Evolutionary conservation across 2,329 filamentous ascomycete species (phyloP), one percentile per base, ranked within the genome.

Genomic region (Zasmidium cellare): DNA sequence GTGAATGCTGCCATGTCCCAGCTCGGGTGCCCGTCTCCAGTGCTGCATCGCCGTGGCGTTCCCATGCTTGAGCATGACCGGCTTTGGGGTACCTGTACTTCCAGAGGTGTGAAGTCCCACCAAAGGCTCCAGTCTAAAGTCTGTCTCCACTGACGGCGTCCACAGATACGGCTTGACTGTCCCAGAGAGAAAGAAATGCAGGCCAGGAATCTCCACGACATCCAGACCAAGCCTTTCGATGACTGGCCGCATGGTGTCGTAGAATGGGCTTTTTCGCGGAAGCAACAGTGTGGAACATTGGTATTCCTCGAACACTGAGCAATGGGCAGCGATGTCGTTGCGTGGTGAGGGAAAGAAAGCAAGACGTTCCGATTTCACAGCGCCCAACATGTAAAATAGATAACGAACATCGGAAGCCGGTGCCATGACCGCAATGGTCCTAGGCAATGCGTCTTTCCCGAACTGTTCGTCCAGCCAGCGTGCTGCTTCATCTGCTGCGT

Each of bases 401-500:
- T 59, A 62, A 20, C 56, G 41, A n/a, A 62, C 16, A 22, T 62
- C 59, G 5, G 51, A 49, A 16, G 53, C 56, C 14, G 56, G 28
- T 19, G 24, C 53, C 31, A 62, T 52, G 31, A 57, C 59, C 1
- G 56, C 56, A 11, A 62, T 46, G 0, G 53, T 58, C 25, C 46
- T 45, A 12, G 59, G 46, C 2, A 48, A 23, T 16, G 47, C 55
- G 2, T 55, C 51, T 44, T 53, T 44, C 3, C 59, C 56, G 18
- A 62, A 47, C 19, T 58, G 53, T 44, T 60, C 60, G 19, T 62
- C 60, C 1, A 62, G 57, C 60, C 60, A 62, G 46, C 60, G 53
- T 28, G 60, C 57, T 9, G 60, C 55, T 41, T 54, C 54, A 38
- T 62, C 52, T 31, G 60, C 51, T 22, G 60, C 57, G 18, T 53